A percentile compares a stretch with the other conserved stretches of the same genome.
Conservation (phyloP, 2,329 filamentous ascomycete species). For the Aspergillus niger region DNA sequence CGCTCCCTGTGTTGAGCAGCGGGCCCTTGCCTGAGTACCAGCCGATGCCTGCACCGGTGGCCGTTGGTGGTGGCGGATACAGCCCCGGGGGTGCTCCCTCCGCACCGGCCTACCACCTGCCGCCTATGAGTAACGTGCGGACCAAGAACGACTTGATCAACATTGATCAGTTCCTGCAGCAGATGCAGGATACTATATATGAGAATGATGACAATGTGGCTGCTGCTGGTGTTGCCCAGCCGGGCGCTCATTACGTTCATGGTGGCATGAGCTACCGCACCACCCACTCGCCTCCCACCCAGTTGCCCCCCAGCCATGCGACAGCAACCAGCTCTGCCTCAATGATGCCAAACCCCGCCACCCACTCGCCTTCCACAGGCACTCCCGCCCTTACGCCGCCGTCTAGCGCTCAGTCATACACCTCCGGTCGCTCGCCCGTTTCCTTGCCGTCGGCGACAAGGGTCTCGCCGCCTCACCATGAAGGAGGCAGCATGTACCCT, state of each 20-base stretch:
- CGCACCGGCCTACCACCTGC: conserved; percentile 80
- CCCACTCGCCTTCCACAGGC: conserved; percentile 50
- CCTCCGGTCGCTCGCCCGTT: conserved; percentile 62
- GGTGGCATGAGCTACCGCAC: conserved; percentile 55
- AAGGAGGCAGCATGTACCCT: conserved; percentile 61
- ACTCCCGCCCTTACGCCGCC: conserved; percentile 66
- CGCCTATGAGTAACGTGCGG: conserved; percentile 81
- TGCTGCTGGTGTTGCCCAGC: conserved; percentile 73
- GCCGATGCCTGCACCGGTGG: conserved; percentile 54
- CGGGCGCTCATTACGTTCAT: conserved; percentile 67
- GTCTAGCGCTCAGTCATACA: conserved; percentile 64
- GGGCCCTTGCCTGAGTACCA: conserved; percentile 57
- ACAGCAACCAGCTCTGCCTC: conserved; percentile 41
- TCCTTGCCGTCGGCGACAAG: conserved; percentile 55
- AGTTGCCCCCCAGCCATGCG: conserved; percentile 46
- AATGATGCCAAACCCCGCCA: conserved; percentile 43
- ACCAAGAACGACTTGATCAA: conserved; percentile 93
- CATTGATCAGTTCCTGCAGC: conserved; percentile 91
- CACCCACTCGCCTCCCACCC: conserved; percentile 57
- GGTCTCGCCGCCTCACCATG: conserved; percentile 52
- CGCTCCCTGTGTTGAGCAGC: conserved; percentile 63
- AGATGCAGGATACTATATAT: conserved; percentile 95
- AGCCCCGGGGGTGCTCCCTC: conserved; percentile 62
- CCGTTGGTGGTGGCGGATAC: conserved; percentile 58
- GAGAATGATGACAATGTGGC: conserved; percentile 85